Evolutionary conservation across 2,329 filamentous ascomycete species (phyloP), one percentile per base, ranked within the genome.

Genomic region (Claviceps capensis): DNA sequence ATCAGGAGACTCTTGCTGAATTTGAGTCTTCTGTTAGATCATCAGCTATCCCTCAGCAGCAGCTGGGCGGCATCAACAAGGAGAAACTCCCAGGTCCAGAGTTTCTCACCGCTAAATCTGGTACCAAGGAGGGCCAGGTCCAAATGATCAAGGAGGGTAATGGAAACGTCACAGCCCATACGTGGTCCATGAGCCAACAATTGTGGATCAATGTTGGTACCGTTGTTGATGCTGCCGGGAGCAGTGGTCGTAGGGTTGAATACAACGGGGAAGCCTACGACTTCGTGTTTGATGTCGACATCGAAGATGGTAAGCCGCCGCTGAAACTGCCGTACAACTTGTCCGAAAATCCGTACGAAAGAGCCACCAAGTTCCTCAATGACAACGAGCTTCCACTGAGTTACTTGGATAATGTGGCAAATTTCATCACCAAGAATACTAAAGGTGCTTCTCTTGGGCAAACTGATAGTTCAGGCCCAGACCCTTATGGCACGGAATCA

Each of bases 41-140:
- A 11, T 95, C 88, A 0, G 81, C 88, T 2, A 95, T 96, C 63
- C 89, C 90, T 0, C 83, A 91, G 61, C 86, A 97, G 62, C 85
- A 91, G 56, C 72, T 91, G 19, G 84, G 85, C 1, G 79, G 82
- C 4, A 81, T 97, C 66, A 91, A 97, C 69, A 95, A 95, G 66
- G 90, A 95, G 66, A 83, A 93, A 62, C 74, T 97, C 1, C 89
- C 91, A 0, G 88, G 90, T 0, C 87, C 88, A 14, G 88, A 94
- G 17, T 96, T 95, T 60, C 71, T 98, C 8, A 79, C 82, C 51
- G 79, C 79, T 52, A 90, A 89, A 59, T 81, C 82, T 0, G 93
- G 93, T 3, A 93, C 87, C n/a, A 95, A 95, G 67, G 93, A 98
- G 57, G 93, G 93, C 0, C 91, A 98, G 63, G 86, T 95, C 5